A percentile compares a stretch with the other conserved stretches of the same genome.
These are phyloP conservation scores for Trypanosomatidae sp. DNA, from an alignment of 208 protist genomes.

Conservation along the genomic window DNA sequence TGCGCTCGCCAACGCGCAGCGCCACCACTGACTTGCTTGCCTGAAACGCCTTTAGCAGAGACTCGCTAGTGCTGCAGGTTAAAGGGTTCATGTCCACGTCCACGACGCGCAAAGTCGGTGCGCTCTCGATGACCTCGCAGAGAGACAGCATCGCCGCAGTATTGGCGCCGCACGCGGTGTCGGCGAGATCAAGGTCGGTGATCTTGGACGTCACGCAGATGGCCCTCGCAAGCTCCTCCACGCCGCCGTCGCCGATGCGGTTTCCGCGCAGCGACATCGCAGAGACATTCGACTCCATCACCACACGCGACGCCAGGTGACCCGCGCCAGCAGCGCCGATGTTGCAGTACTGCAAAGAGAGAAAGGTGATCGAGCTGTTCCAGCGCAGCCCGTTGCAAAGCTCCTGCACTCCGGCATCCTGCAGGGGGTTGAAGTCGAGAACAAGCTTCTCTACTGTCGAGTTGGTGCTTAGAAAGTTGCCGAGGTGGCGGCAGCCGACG, in stretches of 20 bases:
- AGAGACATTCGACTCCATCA: constrained; percentile 71
- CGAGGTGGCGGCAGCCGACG: constrained; percentile 66
- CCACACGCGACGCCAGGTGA: constrained; percentile 51
- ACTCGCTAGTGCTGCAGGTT: constrained; percentile 32
- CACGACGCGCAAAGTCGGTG: constrained; percentile 42
- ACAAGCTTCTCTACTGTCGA: constrained; percentile 60
- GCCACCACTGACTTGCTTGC: constrained; percentile 51
- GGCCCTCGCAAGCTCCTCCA: constrained; percentile 54
- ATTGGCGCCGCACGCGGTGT: constrained; percentile 67
- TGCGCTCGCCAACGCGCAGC: constrained; percentile 64
- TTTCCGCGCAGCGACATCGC: constrained; percentile 72
- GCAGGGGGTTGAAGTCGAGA: constrained; percentile 83
- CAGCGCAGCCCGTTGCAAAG: constrained; percentile 74
- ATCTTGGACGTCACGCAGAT: constrained; percentile 58
- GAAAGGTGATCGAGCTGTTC: constrained; percentile 65
- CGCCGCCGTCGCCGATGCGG: constrained; percentile 56
- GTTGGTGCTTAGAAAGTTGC: constrained; percentile 65
- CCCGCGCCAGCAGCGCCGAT: constrained; percentile 45
- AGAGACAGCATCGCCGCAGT: constrained; percentile 58
- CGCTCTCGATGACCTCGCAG: constrained; percentile 75
- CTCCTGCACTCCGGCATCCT: constrained; percentile 57
- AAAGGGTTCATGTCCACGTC: constrained; percentile 84
- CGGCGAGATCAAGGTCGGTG: constrained; percentile 72
- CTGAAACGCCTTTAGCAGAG: constrained; percentile 50
- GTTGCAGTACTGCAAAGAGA: constrained; percentile 84